A percentile compares a stretch with the other conserved stretches of the same genome.
phyloP scores from a whole-genome alignment of 2,329 filamentous ascomycete species.

The Cordyceps cicadae region DNA sequence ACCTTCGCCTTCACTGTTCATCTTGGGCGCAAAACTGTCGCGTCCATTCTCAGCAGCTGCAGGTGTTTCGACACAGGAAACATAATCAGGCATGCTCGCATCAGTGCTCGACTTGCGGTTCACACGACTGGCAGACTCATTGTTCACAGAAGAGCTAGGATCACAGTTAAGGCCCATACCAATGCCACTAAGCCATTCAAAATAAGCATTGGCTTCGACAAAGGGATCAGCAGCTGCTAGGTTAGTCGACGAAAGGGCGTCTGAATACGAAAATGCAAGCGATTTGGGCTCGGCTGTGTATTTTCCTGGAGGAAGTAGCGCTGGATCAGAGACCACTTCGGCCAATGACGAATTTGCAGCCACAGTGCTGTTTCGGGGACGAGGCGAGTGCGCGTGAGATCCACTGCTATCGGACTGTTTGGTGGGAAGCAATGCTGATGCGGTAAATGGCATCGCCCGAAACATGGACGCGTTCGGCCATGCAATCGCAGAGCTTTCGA shows the following conservation, averaged over 20 bases:
- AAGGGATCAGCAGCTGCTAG: conserved; percentile 15
- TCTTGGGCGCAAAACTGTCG: conserved; percentile 17
- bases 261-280: background rate
- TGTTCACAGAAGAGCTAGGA: background rate
- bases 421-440: conserved; percentile 32
- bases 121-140: background rate
- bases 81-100: conserved; percentile 35
- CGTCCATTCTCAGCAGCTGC: background rate
- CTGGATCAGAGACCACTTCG: background rate
- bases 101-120: conserved; percentile 28
- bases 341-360: background rate
- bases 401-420: conserved; percentile 40
- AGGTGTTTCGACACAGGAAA: conserved; percentile 14
- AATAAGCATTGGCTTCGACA: conserved; percentile 19
- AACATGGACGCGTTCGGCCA: conserved; percentile 73
- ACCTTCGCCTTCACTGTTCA: conserved; percentile 23
- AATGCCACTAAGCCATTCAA: conserved; percentile 21
- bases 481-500: conserved; percentile 66
- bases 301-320: background rate
- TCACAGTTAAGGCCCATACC: conserved; percentile 11
- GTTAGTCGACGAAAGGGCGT: background rate
- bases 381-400: conserved; percentile 57
- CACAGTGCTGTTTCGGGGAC: conserved; percentile 14
- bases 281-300: background rate
- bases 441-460: conserved; percentile 39